A percentile compares a stretch with the other conserved stretches of the same genome.
These are phyloP conservation scores for Rhytidiadelphus loreus DNA, from an alignment of 225 moss, liverwort and hornwort genomes.

Conservation along the genomic window DNA sequence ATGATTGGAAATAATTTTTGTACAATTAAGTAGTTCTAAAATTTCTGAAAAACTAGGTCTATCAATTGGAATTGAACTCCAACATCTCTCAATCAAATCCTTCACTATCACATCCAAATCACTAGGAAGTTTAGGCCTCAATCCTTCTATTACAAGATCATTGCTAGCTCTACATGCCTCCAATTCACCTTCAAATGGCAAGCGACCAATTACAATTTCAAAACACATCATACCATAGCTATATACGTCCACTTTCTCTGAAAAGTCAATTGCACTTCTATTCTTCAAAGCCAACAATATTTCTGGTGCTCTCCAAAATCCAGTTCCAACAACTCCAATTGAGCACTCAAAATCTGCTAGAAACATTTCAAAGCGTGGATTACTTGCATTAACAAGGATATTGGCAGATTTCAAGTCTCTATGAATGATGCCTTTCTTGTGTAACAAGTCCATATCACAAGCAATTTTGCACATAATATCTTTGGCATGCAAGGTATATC, in stretches of 20 bases:
- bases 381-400: not conserved
- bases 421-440: not conserved
- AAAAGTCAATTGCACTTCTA: not conserved
- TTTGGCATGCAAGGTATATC: not conserved
- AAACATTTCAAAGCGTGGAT: fast-evolving
- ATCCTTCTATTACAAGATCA: not conserved
- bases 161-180: not conserved
- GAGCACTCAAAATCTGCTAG: not conserved
- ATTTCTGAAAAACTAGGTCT: not conserved
- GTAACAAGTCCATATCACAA: fast-evolving
- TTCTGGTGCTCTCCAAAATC: not conserved
- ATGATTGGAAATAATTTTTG: too few species aligned
- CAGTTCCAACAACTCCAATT: not conserved
- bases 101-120: not conserved
- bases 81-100: not conserved
- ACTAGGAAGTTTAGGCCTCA: not conserved
- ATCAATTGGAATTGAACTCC: not conserved
- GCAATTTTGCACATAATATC: not conserved
- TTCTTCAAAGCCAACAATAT: not conserved
- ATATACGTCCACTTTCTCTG: not conserved
- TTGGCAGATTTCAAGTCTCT: not conserved
- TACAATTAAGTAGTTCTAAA: fast-evolving
- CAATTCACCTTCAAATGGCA: not conserved
- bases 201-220: not conserved
- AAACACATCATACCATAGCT: not conserved